These are phyloP conservation scores for Suillus placidus DNA, from an alignment of 768 basidiomycete species.

Conservation along the genomic window DNA sequence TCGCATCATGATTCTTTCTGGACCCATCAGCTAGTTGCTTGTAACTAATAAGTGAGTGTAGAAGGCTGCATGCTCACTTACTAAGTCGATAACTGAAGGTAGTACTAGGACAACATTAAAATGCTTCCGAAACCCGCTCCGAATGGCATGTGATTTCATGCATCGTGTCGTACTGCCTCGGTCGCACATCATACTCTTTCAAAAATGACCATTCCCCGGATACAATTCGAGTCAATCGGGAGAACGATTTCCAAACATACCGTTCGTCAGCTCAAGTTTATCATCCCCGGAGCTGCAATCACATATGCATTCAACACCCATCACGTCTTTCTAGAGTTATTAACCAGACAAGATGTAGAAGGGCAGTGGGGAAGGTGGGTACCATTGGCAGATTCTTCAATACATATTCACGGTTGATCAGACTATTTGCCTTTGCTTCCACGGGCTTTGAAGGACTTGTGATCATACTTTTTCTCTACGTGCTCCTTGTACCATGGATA, in stretches of 20 bases:
- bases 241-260: slow-evolving; percentile 49
- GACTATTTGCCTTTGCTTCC: slow-evolving; percentile 56
- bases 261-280: slow-evolving; percentile 71
- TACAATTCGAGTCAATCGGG: slow-evolving; percentile 14
- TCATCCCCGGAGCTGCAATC: slow-evolving; percentile 66
- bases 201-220: slow-evolving; percentile 23
- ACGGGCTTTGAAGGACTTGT: slow-evolving; percentile 61
- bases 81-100: not conserved
- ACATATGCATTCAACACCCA: slow-evolving; percentile 66
- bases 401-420: slow-evolving; percentile 25
- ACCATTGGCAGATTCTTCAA: no score
- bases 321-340: slow-evolving; percentile 48
- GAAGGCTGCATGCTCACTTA: not conserved
- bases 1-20: not conserved
- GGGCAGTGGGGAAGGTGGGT: slow-evolving; percentile 54
- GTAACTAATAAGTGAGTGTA: not conserved
- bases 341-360: slow-evolving; percentile 37
- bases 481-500: slow-evolving; percentile 67
- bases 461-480: slow-evolving; percentile 69
- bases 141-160: not conserved
- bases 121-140: slow-evolving; percentile 2
- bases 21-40: not conserved
- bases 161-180: not conserved
- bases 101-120: not conserved
- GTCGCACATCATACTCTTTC: not conserved